A percentile compares a stretch with the other conserved stretches of the same genome.
These are phyloP conservation scores for Phytophthora kernoviae DNA, from an alignment of 352 stramenopile genomes.

Conservation along the genomic window DNA sequence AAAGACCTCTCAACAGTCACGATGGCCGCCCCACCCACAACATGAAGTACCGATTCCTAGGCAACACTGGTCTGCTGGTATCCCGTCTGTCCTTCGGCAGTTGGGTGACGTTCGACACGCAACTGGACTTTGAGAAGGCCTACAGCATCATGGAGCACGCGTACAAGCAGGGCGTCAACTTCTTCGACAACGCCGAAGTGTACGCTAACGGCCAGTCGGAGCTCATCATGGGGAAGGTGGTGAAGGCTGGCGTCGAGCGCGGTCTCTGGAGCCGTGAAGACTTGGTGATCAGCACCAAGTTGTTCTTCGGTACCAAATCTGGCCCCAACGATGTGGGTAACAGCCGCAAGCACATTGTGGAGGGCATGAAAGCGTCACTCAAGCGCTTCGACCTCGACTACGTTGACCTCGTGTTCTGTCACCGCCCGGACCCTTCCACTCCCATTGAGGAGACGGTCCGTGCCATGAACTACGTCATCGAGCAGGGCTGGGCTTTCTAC, in stretches of 20 bases:
- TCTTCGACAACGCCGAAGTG: conserved; percentile 71
- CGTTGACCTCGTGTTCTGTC: conserved; percentile 74
- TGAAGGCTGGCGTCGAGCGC: conserved; percentile 57
- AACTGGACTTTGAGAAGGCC: conserved; percentile 59
- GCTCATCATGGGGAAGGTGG: conserved; percentile 60
- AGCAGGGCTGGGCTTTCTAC: too few species aligned
- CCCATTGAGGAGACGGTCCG: too few species aligned
- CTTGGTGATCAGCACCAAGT: conserved; percentile 71
- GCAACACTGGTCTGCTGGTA: conserved; percentile 52
- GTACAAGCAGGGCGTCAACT: conserved; percentile 71
- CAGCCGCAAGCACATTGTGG: conserved; percentile 62
- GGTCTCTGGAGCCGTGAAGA: conserved; percentile 51
- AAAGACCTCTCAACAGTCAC: background rate
- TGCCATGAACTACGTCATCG: too few species aligned
- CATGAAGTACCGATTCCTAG: conserved; percentile 69
- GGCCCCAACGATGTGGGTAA: conserved; percentile 40
- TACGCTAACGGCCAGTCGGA: conserved; percentile 56
- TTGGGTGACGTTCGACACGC: conserved; percentile 55
- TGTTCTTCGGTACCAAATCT: conserved; percentile 53
- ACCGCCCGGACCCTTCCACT: conserved; percentile 64
- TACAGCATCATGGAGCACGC: conserved; percentile 64
- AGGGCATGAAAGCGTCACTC: conserved; percentile 60
- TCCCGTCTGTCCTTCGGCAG: conserved; percentile 56
- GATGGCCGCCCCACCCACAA: too few species aligned
- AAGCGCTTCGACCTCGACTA: conserved; percentile 61